These are phyloP conservation scores for Podaxis carcinomalis DNA, from an alignment of 768 basidiomycete species.

Conservation along the genomic window DNA sequence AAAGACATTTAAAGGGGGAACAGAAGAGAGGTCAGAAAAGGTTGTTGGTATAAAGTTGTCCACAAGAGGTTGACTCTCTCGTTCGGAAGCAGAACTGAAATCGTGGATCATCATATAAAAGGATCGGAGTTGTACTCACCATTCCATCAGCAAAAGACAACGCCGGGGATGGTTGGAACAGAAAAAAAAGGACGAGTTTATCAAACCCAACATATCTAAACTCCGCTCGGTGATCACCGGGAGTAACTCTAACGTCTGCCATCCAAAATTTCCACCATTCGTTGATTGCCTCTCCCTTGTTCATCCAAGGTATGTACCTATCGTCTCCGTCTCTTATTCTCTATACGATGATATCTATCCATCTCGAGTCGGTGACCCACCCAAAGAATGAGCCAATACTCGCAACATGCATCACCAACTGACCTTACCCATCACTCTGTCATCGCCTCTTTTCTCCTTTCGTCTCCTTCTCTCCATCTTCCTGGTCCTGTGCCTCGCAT, in stretches of 20 bases:
- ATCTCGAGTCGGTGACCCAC: slow-evolving; percentile 71
- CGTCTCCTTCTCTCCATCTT: slow-evolving; percentile 4
- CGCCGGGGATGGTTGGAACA: neutral
- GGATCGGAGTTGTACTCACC: slow-evolving; percentile 20
- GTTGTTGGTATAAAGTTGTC: slow-evolving; percentile 54
- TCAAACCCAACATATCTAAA: neutral
- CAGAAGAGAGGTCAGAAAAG: slow-evolving; percentile 39
- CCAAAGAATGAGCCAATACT: slow-evolving; percentile 60
- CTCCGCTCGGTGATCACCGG: neutral
- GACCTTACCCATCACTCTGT: slow-evolving; percentile 19
- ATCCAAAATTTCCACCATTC: neutral
- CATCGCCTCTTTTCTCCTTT: slow-evolving; percentile 12
- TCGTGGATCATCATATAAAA: slow-evolving; percentile 41
- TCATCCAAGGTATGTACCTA: slow-evolving; percentile 26
- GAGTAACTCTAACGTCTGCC: neutral
- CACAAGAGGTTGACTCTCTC: slow-evolving; percentile 73
- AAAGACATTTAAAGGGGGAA: slow-evolving; percentile 2
- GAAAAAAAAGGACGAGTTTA: neutral
- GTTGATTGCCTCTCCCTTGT: too few species aligned
- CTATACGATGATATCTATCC: slow-evolving; percentile 64
- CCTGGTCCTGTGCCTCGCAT: neutral
- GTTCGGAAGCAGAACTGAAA: slow-evolving; percentile 86
- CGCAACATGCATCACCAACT: slow-evolving; percentile 77
- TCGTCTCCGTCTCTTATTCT: slow-evolving; percentile 5
- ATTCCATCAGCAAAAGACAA: neutral